Evolutionary conservation across 371 early-diverging fungal species (phyloP), one percentile per base, ranked within the genome.

Genomic region (Apophysomyces trapeziformis): DNA sequence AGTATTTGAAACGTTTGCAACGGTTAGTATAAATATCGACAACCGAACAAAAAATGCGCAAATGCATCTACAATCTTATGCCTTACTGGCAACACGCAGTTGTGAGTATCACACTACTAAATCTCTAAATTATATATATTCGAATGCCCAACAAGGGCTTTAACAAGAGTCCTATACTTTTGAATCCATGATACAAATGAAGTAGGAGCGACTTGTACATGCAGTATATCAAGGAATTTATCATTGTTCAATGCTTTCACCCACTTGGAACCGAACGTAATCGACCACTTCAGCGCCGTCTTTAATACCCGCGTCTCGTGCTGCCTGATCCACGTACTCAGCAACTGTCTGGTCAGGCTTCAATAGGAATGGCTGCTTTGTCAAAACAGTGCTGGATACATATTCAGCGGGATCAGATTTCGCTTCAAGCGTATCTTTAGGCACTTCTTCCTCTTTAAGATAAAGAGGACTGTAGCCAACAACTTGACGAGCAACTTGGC

Each of bases 221-320:
- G 32, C 32, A 41, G 2, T 41, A 41, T 41, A 26, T 26, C 32
- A 26, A 26, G 32, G 32, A 11, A 47, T 16, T 13, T 21, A 1
- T 21, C 21, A 50, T 9, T 50, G 54, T 60, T 90, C 91, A 66
- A 94, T 88, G 57, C 93, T 93, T 71, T 94, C 95, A 61, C 95
- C 97, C 58, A 89, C 90, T 78, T 92, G 91, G 83, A 86, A 92
- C 63, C 97, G 83, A 61, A 86, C 72, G 71, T 91, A 94, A 59
- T 89, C 91, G n/a, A 79, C 39, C 67, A 72, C 70, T 74, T 74
- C 60, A 73, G 81, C 69, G 90, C 79, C 65, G 80, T 90, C 73
- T 87, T 84, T 57, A 58, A 78, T 13, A 89, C 90, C 61, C 43
- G 69, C 69, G 12, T 71, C 71, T 36, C 69, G 68, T 18, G 75